phyloP scores from a whole-genome alignment of 805 yeast species.

The Candida cerambycidarum region DNA sequence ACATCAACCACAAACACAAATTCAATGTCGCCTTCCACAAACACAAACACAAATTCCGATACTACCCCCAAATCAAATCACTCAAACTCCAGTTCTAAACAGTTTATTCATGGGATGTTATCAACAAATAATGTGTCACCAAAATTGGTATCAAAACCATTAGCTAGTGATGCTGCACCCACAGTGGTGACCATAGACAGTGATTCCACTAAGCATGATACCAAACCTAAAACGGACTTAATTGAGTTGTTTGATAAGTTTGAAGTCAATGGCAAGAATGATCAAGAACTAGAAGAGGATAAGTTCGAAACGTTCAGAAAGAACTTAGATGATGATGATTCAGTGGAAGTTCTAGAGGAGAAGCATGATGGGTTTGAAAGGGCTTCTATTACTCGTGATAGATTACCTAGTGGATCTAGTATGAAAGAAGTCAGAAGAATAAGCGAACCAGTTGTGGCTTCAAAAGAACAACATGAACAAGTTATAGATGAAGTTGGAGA shows the following conservation, averaged over 20 bases:
- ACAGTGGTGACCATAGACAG: constrained; percentile 21
- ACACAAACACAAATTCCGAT: neutral
- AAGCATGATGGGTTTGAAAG: constrained; percentile 1
- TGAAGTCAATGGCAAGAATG: constrained; percentile 23
- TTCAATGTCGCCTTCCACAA: too few relatives aligned
- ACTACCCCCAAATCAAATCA: neutral
- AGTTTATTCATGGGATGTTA: constrained; percentile 15
- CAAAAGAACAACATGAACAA: too few relatives aligned
- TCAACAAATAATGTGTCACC: constrained; percentile 11
- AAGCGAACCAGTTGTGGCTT: too few relatives aligned
- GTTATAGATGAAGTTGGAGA: too few relatives aligned
- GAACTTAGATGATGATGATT: constrained; percentile 4
- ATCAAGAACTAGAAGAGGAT: constrained; percentile 13
- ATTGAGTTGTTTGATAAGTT: constrained; percentile 37
- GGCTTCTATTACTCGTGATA: too few relatives aligned
- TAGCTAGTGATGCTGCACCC: constrained; percentile 21
- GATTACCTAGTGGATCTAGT: too few relatives aligned
- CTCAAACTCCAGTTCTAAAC: neutral
- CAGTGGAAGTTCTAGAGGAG: constrained; percentile 9
- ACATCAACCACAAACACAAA: constrained; percentile 41
- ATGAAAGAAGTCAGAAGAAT: too few relatives aligned
- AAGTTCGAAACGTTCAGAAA: constrained; percentile 14
- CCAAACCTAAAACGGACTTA: constrained; percentile 19
- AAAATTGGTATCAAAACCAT: constrained; percentile 11
- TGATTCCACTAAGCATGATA: constrained; percentile 5